Evolutionary conservation across 1,284 basidiomycete genomes (phyloP).

Genomic region (Moniliophthora roreri): DNA sequence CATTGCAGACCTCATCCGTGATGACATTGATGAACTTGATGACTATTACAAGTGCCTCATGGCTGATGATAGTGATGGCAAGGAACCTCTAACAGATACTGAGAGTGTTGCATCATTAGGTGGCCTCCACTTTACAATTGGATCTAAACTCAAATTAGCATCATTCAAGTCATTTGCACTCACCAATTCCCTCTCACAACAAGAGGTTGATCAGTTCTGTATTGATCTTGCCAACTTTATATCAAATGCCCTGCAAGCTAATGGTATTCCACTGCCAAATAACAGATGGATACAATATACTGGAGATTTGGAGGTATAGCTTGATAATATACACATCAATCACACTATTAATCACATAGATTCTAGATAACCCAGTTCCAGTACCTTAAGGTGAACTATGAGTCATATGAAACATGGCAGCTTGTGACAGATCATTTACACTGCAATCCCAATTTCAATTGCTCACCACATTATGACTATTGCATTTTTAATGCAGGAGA

Average conservation of each 20-base stretch:
- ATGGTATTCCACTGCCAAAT: conserved; percentile 14
- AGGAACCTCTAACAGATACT: no score
- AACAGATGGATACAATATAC: conserved; percentile 16
- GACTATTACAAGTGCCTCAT: background rate
- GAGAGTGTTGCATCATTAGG: no score
- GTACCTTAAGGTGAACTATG: conserved; percentile 27
- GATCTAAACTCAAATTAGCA: background rate
- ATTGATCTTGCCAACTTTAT: conserved; percentile 20
- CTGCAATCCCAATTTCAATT: conserved; percentile 29
- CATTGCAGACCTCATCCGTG: conserved; percentile 10
- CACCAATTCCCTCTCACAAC: background rate
- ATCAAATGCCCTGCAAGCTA: conserved; percentile 15
- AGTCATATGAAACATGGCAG: conserved; percentile 25
- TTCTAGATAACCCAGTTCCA: conserved; percentile 18
- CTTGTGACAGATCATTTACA: conserved; percentile 23
- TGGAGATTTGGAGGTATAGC: conserved; percentile 7
- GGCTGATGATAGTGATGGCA: no score
- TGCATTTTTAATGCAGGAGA: conserved; percentile 23
- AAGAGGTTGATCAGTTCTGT: background rate
- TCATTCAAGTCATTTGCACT: background rate
- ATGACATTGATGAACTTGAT: conserved; percentile 17
- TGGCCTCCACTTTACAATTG: background rate
- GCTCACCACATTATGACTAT: conserved; percentile 27
- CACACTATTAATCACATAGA: conserved; percentile 21
- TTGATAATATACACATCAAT: background rate